These are phyloP conservation scores for Piloderma croceum DNA, from an alignment of 768 basidiomycete species.

Conservation along the genomic window DNA sequence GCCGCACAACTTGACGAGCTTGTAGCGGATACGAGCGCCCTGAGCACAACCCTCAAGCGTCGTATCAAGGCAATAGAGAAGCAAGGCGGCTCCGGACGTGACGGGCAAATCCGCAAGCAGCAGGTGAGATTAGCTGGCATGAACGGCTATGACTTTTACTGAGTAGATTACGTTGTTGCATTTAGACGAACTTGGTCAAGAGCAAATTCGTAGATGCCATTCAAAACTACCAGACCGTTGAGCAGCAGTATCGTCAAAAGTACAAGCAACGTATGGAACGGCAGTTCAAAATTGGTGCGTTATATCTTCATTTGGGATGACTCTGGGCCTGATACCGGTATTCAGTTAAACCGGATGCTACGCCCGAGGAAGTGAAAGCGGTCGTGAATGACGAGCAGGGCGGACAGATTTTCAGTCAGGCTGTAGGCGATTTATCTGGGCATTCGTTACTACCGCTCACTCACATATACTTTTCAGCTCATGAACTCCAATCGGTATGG, in stretches of 20 bases:
- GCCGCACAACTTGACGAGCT: constrained; percentile 62
- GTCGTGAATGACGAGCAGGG: constrained; percentile 83
- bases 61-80: constrained; percentile 68
- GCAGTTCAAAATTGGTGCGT: constrained; percentile 80
- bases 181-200: constrained; percentile 63
- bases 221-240: constrained; percentile 79
- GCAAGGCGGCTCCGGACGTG: constrained; percentile 59
- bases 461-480: constrained; percentile 42
- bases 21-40: constrained; percentile 62
- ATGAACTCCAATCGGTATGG: constrained; percentile 89
- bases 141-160: not conserved
- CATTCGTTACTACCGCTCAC: not conserved
- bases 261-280: constrained; percentile 80
- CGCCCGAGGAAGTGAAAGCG: constrained; percentile 79
- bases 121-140: constrained; percentile 42
- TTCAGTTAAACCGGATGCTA: constrained; percentile 87
- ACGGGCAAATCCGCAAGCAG: constrained; percentile 70
- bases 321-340: not conserved
- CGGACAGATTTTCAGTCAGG: constrained; percentile 86
- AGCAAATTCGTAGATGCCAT: constrained; percentile 81
- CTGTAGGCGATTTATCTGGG: constrained; percentile 39
- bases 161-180: not conserved
- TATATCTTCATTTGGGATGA: not conserved
- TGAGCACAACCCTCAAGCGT: constrained; percentile 64
- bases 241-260: constrained; percentile 70